Evolutionary conservation across 78 protist genomes (phyloP), one percentile per base, ranked within the genome.

Genomic region (Mastigamoeba balamuthi): DNA sequence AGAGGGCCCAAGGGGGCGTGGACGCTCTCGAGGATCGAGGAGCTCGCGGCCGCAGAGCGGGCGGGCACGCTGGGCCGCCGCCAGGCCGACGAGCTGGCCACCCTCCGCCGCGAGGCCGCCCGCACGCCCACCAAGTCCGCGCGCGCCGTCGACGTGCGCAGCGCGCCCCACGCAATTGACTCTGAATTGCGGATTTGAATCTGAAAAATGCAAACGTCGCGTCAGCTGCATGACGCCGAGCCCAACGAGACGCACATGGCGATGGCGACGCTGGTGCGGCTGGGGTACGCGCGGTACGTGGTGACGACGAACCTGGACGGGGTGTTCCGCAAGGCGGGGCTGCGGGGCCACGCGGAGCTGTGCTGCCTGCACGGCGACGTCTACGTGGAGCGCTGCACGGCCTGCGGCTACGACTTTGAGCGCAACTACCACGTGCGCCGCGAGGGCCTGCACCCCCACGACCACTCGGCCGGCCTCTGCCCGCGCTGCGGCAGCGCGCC

Each of bases 211-310:
- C 66, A 3, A 74, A 74, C 38, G 33, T 74, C 6, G 71, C 43
- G 58, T 17, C 17, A 48, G 58, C 37, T 69, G 77, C 30, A 5
- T 52, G 66, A 67, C 25, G 40, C 48, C n/a, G 9, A 6, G n/a
- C 74, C 74, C 3, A 44, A 4, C 9, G n/a, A 6, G 25, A 76
- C 86, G 6, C 86, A 81, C 52, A 74, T 74, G 77, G 86, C 80
- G 1, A 42, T 81, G 17, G 10, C 75, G 8, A 69, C 40, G 65
- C 48, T 81, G 5, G 25, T 73, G 8, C 29, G 66, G 4, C 1
- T 35, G 2, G 74, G 68, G 5, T 2, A 39, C 28, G 40, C 52
- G 8, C 43, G 41, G 23, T 43, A 0, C 10, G 74, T 81, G 6
- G 30, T 81, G 28, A 65, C 77, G 5, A 65, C 74, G 0, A 81